These are phyloP conservation scores for Penicillium coprophilum DNA, from an alignment of 495 filamentous ascomycete genomes.

Conservation along the genomic window DNA sequence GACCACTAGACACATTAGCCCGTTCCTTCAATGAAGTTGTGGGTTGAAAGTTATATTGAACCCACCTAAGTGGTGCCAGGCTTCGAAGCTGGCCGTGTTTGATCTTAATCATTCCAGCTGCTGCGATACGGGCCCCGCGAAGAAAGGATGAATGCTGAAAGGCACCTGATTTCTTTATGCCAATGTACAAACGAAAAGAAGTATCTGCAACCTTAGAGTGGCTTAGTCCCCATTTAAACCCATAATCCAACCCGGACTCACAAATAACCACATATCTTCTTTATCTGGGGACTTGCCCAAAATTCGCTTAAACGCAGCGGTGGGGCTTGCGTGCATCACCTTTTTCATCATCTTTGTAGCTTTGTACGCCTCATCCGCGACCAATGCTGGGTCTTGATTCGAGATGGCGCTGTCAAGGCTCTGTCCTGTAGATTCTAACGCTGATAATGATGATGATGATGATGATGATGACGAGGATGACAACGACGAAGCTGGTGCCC, in stretches of 20 bases:
- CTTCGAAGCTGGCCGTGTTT: slow-evolving; percentile 70
- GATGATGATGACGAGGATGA: neutral
- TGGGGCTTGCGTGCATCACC: slow-evolving; percentile 64
- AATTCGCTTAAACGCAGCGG: slow-evolving; percentile 68
- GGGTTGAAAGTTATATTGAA: neutral
- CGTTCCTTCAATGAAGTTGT: neutral
- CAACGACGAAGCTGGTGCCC: no score
- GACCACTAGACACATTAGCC: slow-evolving; percentile 55
- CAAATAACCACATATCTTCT: slow-evolving; percentile 90
- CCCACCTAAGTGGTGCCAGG: slow-evolving; percentile 44
- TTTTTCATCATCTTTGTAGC: slow-evolving; percentile 60
- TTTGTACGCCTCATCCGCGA: slow-evolving; percentile 33
- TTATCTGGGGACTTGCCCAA: slow-evolving; percentile 68
- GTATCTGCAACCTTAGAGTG: slow-evolving; percentile 60
- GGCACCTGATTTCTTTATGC: slow-evolving; percentile 82
- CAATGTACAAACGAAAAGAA: slow-evolving; percentile 81
- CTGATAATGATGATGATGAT: slow-evolving; percentile 15
- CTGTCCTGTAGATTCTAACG: neutral
- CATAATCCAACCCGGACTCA: slow-evolving; percentile 21
- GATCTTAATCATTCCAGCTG: slow-evolving; percentile 83
- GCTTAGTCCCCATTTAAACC: slow-evolving; percentile 1
- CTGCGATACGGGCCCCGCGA: slow-evolving; percentile 74
- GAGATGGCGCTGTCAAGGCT: neutral
- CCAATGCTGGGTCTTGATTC: neutral
- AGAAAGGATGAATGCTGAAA: slow-evolving; percentile 93